These are phyloP conservation scores for Lupinus albus DNA, from an alignment of 306 rosid species.

Conservation along the genomic window DNA sequence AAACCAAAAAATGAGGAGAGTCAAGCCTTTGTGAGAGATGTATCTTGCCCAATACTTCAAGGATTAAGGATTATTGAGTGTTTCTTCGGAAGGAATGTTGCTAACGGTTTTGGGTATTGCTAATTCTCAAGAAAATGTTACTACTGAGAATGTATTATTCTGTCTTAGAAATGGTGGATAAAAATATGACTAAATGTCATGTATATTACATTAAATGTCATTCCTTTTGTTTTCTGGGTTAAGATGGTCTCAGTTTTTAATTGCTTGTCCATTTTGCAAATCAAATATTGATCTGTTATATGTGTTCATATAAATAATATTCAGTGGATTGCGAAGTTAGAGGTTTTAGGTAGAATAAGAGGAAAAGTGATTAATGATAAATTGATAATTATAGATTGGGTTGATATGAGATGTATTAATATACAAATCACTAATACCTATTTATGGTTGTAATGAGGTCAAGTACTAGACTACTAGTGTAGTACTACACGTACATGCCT, in stretches of 20 bases:
- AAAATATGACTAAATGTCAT: background rate
- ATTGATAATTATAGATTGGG: constrained; percentile 4
- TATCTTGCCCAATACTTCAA: too few relatives aligned
- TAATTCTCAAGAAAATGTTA: background rate
- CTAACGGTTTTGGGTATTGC: background rate
- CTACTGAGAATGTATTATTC: background rate
- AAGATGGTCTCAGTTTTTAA: background rate
- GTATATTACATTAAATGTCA: background rate
- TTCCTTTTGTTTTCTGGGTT: constrained; percentile 1
- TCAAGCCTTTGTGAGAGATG: too few relatives aligned
- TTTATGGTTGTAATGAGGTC: too few relatives aligned
- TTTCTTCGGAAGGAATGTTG: too few relatives aligned
- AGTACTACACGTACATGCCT: background rate
- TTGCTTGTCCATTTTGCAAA: background rate
- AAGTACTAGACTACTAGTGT: too few relatives aligned
- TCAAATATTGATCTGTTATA: background rate
- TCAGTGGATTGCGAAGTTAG: background rate
- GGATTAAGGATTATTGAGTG: too few relatives aligned
- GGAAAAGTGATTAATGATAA: background rate
- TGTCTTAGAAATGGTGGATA: background rate
- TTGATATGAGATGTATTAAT: constrained; percentile 4
- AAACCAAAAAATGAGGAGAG: too few relatives aligned
- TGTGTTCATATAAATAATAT: background rate
- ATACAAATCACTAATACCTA: background rate
- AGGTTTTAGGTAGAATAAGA: background rate